Evolutionary conservation across 768 basidiomycete genomes (phyloP), one percentile per base, ranked within the genome.

Genomic region (Lactarius deliciosus): DNA sequence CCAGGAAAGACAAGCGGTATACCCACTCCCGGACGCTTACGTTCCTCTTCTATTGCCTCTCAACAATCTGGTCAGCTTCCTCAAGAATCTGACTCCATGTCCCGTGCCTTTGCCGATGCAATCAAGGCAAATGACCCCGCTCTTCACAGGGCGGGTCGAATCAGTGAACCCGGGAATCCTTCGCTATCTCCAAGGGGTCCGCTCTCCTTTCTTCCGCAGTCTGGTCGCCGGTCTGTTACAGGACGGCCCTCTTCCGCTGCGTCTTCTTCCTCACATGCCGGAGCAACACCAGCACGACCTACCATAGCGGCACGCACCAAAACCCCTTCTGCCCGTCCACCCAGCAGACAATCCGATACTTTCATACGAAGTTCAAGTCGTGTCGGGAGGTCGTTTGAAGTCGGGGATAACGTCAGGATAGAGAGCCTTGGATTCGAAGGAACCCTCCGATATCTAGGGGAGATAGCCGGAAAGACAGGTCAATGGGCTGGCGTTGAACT

Each of bases 401-500:
- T 90, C 5, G 95, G 92, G 2, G 92, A 95, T 72, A 85, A 82
- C 71, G 95, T 98, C 43, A 80, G 91, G 69, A 90, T 97, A 54
- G 93, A 94, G 72, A 91, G 89, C 11, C 82, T 94, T 55, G 94
- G 94, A 0, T 90, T 90, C 75, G 95, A 97, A 74, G 96, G 96
- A 20, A 83, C 80, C 10, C 77, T 98, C 54, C 79, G 86, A 67
- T 98, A 86, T 76, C 68, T 96, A 20, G 96, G 96, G 6, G 83
- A 86, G 70, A 95, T 97, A 63, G 88, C 91, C 20, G 92, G 92
- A 60, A 98, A 98, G 76, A 81, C 85, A 3, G 96, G 96, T 4
- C 78, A 88, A 7, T 99, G 93, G 92, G 96, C 92, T 18, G 96
- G 96, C 16, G 92, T 99, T 25, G 93, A 98, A 77, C 81, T 99